A percentile compares a stretch with the other conserved stretches of the same genome.
Conservation (phyloP, 306 rosid species). For the Rosa chinensis region DNA sequence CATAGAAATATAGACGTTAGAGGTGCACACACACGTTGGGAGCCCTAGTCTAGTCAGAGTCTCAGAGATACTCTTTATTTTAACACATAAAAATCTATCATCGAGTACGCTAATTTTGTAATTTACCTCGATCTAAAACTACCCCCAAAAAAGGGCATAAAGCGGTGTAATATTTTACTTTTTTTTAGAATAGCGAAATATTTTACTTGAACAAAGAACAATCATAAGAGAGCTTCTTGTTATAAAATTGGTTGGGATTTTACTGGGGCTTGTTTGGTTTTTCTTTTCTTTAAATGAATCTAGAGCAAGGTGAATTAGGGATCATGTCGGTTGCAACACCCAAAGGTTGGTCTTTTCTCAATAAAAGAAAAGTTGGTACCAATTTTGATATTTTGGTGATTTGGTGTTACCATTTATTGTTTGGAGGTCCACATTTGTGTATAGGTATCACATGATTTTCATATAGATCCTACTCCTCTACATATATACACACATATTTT, state of each 20-base stretch:
- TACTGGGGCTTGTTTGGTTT: neutral
- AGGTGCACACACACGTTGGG: slow-evolving; percentile 28
- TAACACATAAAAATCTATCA: neutral
- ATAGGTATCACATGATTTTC: neutral
- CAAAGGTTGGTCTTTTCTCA: neutral
- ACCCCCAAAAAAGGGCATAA: neutral
- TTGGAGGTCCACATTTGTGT: neutral
- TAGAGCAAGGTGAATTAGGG: neutral
- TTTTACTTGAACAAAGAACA: neutral
- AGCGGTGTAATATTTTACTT: neutral
- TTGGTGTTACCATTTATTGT: neutral
- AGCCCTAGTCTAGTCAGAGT: slow-evolving; percentile 14
- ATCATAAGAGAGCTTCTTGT: neutral
- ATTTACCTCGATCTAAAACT: neutral
- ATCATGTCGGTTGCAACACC: neutral
- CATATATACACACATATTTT: neutral
- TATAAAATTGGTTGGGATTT: neutral
- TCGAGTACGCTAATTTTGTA: neutral
- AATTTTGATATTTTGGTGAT: neutral
- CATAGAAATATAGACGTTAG: slow-evolving; percentile 40
- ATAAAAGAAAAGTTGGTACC: neutral
- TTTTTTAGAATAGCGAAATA: too few species aligned
- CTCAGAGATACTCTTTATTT: neutral
- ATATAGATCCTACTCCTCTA: neutral
- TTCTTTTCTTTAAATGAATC: neutral